phyloP scores from a whole-genome alignment of 345 rosid genomes.

The Mangifera indica region DNA sequence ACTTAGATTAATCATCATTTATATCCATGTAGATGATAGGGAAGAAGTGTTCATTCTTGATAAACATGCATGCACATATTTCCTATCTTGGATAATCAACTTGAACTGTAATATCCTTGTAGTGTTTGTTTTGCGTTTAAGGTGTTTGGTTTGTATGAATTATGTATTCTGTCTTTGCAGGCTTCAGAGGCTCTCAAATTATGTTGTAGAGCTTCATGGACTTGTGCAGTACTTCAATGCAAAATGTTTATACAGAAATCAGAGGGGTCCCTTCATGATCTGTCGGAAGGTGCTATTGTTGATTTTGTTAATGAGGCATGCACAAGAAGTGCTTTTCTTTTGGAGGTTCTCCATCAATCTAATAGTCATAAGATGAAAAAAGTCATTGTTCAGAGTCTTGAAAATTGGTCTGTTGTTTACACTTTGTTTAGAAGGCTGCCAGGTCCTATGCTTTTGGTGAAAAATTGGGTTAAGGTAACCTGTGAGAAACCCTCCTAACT shows the following conservation, averaged over 20 bases:
- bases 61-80: background rate
- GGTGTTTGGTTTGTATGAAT: slow-evolving; percentile 2
- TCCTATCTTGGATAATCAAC: background rate
- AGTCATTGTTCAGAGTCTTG: slow-evolving; percentile 45
- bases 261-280: slow-evolving; percentile 29
- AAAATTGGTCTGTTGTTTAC: slow-evolving; percentile 67
- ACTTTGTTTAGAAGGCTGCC: slow-evolving; percentile 45
- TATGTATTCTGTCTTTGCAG: slow-evolving; percentile 41
- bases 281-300: slow-evolving; percentile 50
- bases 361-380: slow-evolving; percentile 39
- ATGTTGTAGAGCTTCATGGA: slow-evolving; percentile 79
- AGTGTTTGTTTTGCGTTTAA: slow-evolving; percentile 8
- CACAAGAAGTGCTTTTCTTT: slow-evolving; percentile 56
- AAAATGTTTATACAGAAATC: slow-evolving; percentile 38
- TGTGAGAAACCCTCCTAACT: slow-evolving; percentile 15
- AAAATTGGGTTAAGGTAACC: slow-evolving; percentile 92
- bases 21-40: background rate
- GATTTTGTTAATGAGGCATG: slow-evolving; percentile 61
- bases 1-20: background rate
- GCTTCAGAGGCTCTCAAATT: slow-evolving; percentile 72
- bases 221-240: slow-evolving; percentile 47
- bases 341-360: slow-evolving; percentile 72
- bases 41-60: background rate
- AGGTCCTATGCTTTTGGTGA: slow-evolving; percentile 67
- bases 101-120: background rate